A percentile compares a stretch with the other conserved stretches of the same genome.
phyloP scores from a whole-genome alignment of 2,329 filamentous ascomycete species.

The Arthrobotrys musiformis region DNA sequence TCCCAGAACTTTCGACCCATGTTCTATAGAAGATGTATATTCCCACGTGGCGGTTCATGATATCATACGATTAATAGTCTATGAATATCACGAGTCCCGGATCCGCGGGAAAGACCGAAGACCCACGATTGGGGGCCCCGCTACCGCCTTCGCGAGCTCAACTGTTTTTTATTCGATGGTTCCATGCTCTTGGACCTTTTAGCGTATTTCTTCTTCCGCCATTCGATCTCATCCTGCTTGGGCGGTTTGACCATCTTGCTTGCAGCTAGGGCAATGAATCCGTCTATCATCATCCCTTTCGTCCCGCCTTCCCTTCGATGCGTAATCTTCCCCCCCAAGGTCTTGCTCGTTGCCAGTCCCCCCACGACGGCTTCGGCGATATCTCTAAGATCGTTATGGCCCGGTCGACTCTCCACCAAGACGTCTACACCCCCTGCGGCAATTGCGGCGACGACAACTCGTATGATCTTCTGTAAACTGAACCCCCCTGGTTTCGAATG shows the following conservation, averaged over 20 bases:
- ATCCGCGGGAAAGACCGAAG: not conserved
- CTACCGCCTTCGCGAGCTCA: constrained; percentile 11
- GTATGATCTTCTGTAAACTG: constrained; percentile 44
- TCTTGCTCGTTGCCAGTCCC: constrained; percentile 45
- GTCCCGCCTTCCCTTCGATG: constrained; percentile 51
- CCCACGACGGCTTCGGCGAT: constrained; percentile 49
- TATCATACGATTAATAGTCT: constrained; percentile 4
- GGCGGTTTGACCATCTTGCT: constrained; percentile 54
- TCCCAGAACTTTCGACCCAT: constrained; percentile 3
- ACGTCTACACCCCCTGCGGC: constrained; percentile 48
- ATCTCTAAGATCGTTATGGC: constrained; percentile 44
- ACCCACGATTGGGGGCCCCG: not conserved
- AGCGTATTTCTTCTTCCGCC: constrained; percentile 34
- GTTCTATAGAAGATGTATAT: not conserved
- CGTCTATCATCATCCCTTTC: constrained; percentile 49
- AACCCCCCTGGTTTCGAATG: constrained; percentile 50
- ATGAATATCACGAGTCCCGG: constrained; percentile 7
- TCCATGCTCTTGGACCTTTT: constrained; percentile 35
- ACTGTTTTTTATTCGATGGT: constrained; percentile 17
- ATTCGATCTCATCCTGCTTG: constrained; percentile 41
- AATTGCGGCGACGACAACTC: constrained; percentile 42
- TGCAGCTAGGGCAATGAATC: constrained; percentile 48
- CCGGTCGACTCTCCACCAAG: constrained; percentile 38
- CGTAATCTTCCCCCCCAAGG: constrained; percentile 50
- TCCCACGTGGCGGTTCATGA: constrained; percentile 9